phyloP scores from a whole-genome alignment of 768 basidiomycete genomes.

The Leccinum rimulosum region DNA sequence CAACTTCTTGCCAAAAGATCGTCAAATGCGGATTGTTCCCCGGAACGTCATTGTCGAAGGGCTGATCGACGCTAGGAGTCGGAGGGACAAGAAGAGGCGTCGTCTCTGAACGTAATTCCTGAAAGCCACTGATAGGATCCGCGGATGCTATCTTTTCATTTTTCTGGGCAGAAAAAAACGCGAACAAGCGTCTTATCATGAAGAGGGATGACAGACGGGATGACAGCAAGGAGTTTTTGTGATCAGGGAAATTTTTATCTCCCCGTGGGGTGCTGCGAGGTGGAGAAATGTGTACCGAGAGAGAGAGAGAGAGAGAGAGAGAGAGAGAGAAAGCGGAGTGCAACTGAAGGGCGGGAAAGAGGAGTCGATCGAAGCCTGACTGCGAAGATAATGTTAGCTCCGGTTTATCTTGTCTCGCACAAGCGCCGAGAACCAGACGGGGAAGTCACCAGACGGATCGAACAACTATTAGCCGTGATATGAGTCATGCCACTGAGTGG shows the following conservation, averaged over 20 bases:
- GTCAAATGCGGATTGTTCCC: slow-evolving; percentile 17
- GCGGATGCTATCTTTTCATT: not conserved
- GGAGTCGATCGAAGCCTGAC: not conserved
- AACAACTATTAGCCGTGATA: not conserved
- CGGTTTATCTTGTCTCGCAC: not conserved
- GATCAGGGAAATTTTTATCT: slow-evolving; percentile 7
- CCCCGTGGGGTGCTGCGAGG: slow-evolving; percentile 1
- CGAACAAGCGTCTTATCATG: slow-evolving; percentile 4
- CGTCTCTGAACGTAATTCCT: slow-evolving; percentile 38
- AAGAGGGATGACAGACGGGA: not conserved
- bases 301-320: slow-evolving; percentile 25
- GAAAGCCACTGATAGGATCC: not conserved
- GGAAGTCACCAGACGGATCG: not conserved
- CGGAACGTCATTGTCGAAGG: slow-evolving; percentile 33
- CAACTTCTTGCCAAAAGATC: slow-evolving; percentile 6
- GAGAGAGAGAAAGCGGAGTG: slow-evolving; percentile 15
- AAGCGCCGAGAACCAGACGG: not conserved
- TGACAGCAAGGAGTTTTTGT: not conserved
- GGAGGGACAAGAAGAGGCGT: slow-evolving; percentile 56
- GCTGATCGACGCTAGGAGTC: slow-evolving; percentile 45
- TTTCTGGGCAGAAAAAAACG: not conserved
- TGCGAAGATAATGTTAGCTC: not conserved
- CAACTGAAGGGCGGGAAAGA: not conserved
- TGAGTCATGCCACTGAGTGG: not conserved
- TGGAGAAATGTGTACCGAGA: slow-evolving; percentile 49